These are phyloP conservation scores for Aureobasidium sp. DNA, from an alignment of 2,329 filamentous ascomycete species.

Conservation along the genomic window DNA sequence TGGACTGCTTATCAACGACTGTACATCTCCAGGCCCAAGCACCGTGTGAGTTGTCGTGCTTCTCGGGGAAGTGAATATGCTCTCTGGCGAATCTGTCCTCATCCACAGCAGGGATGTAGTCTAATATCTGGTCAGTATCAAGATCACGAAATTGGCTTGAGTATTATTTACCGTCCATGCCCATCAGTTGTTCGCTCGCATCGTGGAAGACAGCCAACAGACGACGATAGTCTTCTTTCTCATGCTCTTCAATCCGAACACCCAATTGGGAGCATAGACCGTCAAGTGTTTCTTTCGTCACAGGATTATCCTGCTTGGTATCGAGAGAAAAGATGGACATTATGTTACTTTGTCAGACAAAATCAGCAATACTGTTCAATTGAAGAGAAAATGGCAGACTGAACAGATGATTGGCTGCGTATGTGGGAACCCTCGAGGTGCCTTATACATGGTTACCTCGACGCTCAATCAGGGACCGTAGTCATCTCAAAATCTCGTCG, in stretches of 20 bases:
- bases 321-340: constrained; percentile 46
- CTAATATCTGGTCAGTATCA: constrained; percentile 20
- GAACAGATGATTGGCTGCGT: too few species aligned
- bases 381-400: too few species aligned
- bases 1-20: constrained; percentile 35
- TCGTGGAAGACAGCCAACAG: constrained; percentile 46
- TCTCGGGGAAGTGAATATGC: constrained; percentile 38
- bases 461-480: background rate
- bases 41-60: constrained; percentile 40
- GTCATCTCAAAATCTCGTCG: background rate
- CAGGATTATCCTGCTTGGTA: constrained; percentile 36
- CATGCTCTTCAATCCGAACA: constrained; percentile 37
- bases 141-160: background rate
- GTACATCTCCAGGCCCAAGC: constrained; percentile 51
- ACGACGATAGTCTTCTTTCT: constrained; percentile 43
- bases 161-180: constrained; percentile 31
- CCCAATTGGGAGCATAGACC: constrained; percentile 36
- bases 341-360: background rate
- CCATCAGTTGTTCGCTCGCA: constrained; percentile 41
- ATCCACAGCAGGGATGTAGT: constrained; percentile 38
- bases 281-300: constrained; percentile 37
- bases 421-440: background rate
- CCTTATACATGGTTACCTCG: background rate
- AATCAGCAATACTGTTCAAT: background rate
- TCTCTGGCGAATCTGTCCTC: constrained; percentile 39